A percentile compares a stretch with the other conserved stretches of the same genome.
Evolutionary conservation across 2,329 filamentous ascomycete species (phyloP).

Genomic region (Akanthomyces muscarius): DNA sequence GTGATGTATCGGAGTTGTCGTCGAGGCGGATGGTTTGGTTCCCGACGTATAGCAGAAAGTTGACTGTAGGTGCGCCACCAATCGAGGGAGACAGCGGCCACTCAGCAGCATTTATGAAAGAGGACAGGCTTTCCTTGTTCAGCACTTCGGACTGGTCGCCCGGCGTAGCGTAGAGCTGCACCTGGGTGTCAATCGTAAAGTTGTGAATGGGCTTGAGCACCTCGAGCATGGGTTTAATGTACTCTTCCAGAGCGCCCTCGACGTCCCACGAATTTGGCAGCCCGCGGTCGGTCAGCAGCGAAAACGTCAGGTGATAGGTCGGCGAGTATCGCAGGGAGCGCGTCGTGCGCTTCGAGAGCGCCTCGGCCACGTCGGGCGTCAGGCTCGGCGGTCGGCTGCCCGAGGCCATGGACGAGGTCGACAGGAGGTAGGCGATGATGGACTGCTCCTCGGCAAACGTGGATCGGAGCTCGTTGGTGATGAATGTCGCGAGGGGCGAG

Average conservation of each 20-base stretch:
- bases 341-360: slow-evolving; percentile 67
- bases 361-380: slow-evolving; percentile 49
- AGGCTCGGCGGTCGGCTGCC: slow-evolving; percentile 44
- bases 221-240: slow-evolving; percentile 76
- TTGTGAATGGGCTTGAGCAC: slow-evolving; percentile 82
- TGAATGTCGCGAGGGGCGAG: slow-evolving; percentile 70
- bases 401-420: slow-evolving; percentile 51
- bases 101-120: slow-evolving; percentile 95
- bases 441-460: slow-evolving; percentile 87
- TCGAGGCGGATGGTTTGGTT: slow-evolving; percentile 63
- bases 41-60: slow-evolving; percentile 90
- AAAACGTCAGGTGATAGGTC: slow-evolving; percentile 94
- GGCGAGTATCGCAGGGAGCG: slow-evolving; percentile 86
- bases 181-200: slow-evolving; percentile 93
- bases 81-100: slow-evolving; percentile 96
- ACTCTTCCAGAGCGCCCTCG: slow-evolving; percentile 72
- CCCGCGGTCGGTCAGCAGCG: slow-evolving; percentile 78
- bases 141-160: slow-evolving; percentile 63
- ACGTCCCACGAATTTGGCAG: slow-evolving; percentile 88
- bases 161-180: slow-evolving; percentile 83
- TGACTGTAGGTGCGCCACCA: slow-evolving; percentile 86
- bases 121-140: slow-evolving; percentile 80
- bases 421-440: slow-evolving; percentile 72
- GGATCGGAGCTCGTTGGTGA: slow-evolving; percentile 71
- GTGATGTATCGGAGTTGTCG: slow-evolving; percentile 45